Base-by-base conservation (phyloP, 768 basidiomycete genomes). In the Hypholoma fasciculare region DNA sequence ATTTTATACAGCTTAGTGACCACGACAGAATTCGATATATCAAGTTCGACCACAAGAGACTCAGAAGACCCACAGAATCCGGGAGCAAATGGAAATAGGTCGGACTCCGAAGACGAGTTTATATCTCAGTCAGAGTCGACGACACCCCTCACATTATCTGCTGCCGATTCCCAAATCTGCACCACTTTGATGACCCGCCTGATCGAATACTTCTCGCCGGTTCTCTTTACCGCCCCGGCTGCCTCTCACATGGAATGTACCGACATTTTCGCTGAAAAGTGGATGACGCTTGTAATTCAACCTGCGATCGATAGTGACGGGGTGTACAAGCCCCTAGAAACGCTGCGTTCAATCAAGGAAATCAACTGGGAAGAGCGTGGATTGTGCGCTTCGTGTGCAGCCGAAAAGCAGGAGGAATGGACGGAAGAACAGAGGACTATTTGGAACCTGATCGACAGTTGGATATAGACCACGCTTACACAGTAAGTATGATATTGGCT, bases 271-370 rank as follows among this genome's bases (percentile, higher is more conserved):
- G 90, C 89, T 1, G 87, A 87, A 51, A 76, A 72, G 52, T 92
- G 90, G 90, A 87, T 90, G 81, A 59, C 76, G 20, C 74, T 83
- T 39, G 87, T 92, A n/a, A 86, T 88, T 39, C 75, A 82, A 50
- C 86, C 86, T 11, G 88, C 88, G 0, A 75, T 92, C 20, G 79
- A 77, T 16, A 74, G 78, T 55, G 81, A 82, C 56, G 86, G 87
- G 7, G 82, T 90, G 27, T 87, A 83, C 20, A 48, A 48, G 23
- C 46, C 46, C 14, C 46, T 48, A 14, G 46, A 48, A 27, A 87
- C 86, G 26, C 75, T 92, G 26, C 80, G 87, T 66, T 71, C 71
- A 49, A 78, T 90, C 49, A 86, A 83, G 67, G 67, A 65, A 13
- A 75, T 85, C 6, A 78, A 85, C 61, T 92, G 90, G 90, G 74